A percentile compares a stretch with the other conserved stretches of the same genome.
Conservation (phyloP, 2,329 filamentous ascomycete genomes). For the Clonostachys byssicola region DNA sequence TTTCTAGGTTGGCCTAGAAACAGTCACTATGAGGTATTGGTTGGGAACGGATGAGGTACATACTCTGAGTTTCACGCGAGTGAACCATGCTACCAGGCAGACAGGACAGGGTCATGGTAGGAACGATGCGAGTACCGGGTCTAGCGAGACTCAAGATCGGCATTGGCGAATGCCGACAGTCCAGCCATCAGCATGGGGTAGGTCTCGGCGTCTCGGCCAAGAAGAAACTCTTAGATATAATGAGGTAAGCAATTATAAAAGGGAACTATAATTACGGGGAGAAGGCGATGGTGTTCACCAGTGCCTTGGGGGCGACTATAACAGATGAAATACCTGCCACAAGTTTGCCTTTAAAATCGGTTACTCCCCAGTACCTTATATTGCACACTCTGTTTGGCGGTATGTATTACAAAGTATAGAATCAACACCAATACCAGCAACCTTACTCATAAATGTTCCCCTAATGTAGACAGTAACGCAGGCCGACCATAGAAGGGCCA, state of each 20-base stretch:
- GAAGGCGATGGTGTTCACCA: neutral
- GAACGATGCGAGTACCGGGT: neutral
- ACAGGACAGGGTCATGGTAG: slow-evolving; percentile 15
- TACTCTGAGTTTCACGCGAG: slow-evolving; percentile 15
- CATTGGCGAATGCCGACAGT: slow-evolving; percentile 24
- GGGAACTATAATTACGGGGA: neutral
- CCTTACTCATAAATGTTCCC: too few species aligned
- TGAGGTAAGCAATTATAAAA: neutral
- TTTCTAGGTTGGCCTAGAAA: slow-evolving; percentile 9
- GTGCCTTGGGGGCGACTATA: neutral
- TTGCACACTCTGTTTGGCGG: too few species aligned
- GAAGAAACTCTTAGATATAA: slow-evolving; percentile 7
- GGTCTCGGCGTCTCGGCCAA: slow-evolving; percentile 17
- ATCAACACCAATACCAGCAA: too few species aligned
- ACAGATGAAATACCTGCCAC: neutral
- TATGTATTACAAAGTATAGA: too few species aligned
- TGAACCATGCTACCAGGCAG: slow-evolving; percentile 18
- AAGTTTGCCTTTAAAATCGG: too few species aligned
- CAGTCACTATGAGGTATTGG: slow-evolving; percentile 10
- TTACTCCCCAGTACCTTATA: too few species aligned
- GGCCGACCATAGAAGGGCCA: too few species aligned
- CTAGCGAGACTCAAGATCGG: slow-evolving; percentile 16
- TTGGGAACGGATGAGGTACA: neutral
- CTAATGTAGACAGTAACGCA: too few species aligned
- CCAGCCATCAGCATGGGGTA: slow-evolving; percentile 29